Evolutionary conservation across 225 moss, liverwort and hornwort species (phyloP).

Genomic region (Pleurozium schreberi): DNA sequence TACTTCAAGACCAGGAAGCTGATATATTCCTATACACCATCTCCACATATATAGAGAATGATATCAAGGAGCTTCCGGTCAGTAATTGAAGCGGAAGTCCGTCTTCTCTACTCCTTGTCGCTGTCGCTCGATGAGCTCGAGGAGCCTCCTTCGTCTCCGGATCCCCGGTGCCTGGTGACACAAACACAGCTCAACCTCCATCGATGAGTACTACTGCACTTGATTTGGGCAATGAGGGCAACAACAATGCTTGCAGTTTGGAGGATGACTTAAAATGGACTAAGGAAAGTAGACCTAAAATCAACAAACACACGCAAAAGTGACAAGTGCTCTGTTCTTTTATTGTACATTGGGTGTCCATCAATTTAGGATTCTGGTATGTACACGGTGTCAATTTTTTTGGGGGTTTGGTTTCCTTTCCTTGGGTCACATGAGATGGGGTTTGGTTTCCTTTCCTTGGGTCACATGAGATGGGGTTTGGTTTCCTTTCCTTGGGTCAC

Average conservation of each 20-base stretch:
- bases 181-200: neutral
- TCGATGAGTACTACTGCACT: neutral
- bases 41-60: neutral
- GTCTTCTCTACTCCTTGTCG: neutral
- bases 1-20: neutral
- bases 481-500: neutral
- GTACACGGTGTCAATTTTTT: neutral
- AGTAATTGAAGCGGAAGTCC: no score
- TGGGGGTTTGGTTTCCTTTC: no score
- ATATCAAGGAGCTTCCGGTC: neutral
- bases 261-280: neutral
- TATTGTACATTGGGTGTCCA: no score
- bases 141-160: neutral
- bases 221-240: neutral
- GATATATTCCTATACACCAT: neutral
- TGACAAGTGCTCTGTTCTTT: neutral
- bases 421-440: no score
- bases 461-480: no score
- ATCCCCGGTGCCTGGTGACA: slow-evolving; percentile 1
- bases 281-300: neutral
- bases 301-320: neutral
- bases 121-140: neutral
- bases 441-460: no score
- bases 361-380: no score
- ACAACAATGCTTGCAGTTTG: neutral